phyloP scores from a whole-genome alignment of 352 stramenopile genomes.

The Peronosclerospora sorghi region DNA sequence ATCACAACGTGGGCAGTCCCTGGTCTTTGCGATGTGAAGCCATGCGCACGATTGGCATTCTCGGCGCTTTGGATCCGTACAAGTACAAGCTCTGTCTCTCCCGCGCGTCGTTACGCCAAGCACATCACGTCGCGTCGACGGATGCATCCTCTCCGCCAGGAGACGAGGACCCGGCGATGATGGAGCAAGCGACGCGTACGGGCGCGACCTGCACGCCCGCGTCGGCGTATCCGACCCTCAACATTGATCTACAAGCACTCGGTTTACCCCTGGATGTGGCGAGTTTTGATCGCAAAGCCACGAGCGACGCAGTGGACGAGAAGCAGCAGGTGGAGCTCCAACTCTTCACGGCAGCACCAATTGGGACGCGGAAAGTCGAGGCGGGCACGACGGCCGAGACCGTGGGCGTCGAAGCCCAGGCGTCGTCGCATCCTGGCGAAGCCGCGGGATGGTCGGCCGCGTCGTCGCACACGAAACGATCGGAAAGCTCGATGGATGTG shows the following conservation, averaged over 20 bases:
- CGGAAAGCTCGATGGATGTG: conserved; percentile 12
- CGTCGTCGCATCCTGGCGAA: conserved; percentile 12
- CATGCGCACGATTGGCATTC: conserved; percentile 93
- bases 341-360: conserved; percentile 75
- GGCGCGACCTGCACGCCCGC: conserved; percentile 2
- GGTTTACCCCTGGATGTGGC: conserved; percentile 42
- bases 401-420: conserved; percentile 15
- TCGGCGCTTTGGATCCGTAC: conserved; percentile 93
- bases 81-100: conserved; percentile 85
- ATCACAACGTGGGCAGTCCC: conserved; percentile 80
- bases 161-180: conserved; percentile 7
- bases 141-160: conserved; percentile 12
- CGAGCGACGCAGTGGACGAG: conserved; percentile 60
- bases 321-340: conserved; percentile 84
- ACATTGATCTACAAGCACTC: conserved; percentile 52
- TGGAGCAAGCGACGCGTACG: no score
- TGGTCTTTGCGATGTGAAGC: conserved; percentile 92
- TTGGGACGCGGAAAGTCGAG: conserved; percentile 61
- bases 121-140: conserved; percentile 41
- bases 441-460: conserved; percentile 10
- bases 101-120: conserved; percentile 50
- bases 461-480: conserved; percentile 18
- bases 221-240: conserved; percentile 34
- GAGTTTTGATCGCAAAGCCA: conserved; percentile 41
- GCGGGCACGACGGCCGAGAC: conserved; percentile 14